Evolutionary conservation across 2,329 filamentous ascomycete species (phyloP), one percentile per base, ranked within the genome.

Genomic region (Aspergillus flavus): DNA sequence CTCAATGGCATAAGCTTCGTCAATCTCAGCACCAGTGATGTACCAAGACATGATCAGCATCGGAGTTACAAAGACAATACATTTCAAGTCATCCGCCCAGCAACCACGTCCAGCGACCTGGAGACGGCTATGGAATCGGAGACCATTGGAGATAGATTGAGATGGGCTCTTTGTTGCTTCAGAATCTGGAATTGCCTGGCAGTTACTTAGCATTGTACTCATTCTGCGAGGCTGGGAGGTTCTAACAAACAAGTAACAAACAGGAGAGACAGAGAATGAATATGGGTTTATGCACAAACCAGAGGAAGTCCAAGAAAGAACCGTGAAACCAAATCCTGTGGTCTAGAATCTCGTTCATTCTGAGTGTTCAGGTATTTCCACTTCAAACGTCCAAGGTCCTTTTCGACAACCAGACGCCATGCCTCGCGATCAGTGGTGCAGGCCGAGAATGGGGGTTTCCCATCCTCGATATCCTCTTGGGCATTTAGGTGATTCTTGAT

Each of bases 31-130:
- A 9, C 46, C 52, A 0, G 59, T 64, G 28, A 66, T 59, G 2
- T 64, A 63, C 64, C 64, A 64, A 4, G 53, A 9, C 0, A 66
- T 59, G 11, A 64, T 10, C 3, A 61, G 3, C 59, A 61, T 61
- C 1, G 57, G 57, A 0, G 63, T 64, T 3, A 64, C 60, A 12
- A 64, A 64, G n/a, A 62, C 59, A 4, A 64, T 64, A 21, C 56
- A 62, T 6, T 34, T 57, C 26, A 64, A 3, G n/a, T 64, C 62
- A 4, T 59, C 50, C 0, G 59, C 59, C 59, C 62, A 64, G 43
- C 62, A 64, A 3, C 62, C 62, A 7, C 56, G 32, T 1, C 32
- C 48, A 1, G 39, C 36, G 1, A 64, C 54, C 11, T 64, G 62
- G 9, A 55, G 43, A 9, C 43, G 43, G 43, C 43, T 46, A 46